A percentile compares a stretch with the other conserved stretches of the same genome.
These are phyloP conservation scores for Suillus americanus DNA, from an alignment of 768 basidiomycete species.

Conservation along the genomic window DNA sequence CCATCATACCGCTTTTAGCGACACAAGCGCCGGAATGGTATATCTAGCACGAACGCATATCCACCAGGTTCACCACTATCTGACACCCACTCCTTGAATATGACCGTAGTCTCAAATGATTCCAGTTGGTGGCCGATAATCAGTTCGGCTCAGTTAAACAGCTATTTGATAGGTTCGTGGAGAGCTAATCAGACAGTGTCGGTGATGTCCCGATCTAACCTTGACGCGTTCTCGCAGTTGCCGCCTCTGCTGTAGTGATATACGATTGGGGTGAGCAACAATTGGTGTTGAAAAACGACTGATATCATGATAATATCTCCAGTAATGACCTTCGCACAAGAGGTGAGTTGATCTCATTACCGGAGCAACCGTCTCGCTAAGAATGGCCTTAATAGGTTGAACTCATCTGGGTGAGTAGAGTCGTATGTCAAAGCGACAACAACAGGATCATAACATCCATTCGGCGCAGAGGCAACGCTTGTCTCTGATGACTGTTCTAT, in stretches of 20 bases:
- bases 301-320: not conserved
- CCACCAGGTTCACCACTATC: not conserved
- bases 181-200: not conserved
- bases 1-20: not conserved
- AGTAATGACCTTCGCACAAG: not conserved
- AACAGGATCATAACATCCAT: not conserved
- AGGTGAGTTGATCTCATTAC: not conserved
- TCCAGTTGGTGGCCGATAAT: not conserved
- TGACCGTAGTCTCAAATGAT: not conserved
- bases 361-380: not conserved
- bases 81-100: not conserved
- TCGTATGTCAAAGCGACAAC: not conserved
- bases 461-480: not conserved
- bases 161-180: not conserved
- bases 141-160: not conserved
- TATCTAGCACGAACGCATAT: not conserved
- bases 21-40: not conserved
- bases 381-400: not conserved
- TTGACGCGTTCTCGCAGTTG: not conserved
- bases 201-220: not conserved
- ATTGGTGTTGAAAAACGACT: not conserved
- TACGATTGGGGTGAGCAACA: not conserved
- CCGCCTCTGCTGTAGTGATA: not conserved
- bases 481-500: not conserved
- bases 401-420: not conserved